Base-by-base conservation (phyloP, 495 filamentous ascomycete genomes). In the Paragyromitra xinjiangensis region DNA sequence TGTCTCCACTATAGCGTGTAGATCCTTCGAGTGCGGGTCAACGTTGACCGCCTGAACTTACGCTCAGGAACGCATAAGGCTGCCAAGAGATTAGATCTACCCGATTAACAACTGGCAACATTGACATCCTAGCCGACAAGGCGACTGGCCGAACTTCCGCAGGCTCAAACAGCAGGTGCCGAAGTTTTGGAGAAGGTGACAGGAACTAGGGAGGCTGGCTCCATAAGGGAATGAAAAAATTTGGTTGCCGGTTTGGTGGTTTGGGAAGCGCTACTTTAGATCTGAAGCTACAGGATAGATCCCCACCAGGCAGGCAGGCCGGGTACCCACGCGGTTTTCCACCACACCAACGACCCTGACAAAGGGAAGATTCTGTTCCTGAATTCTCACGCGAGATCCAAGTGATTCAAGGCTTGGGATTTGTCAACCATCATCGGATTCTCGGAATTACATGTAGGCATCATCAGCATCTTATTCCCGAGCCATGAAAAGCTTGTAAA, bases 41-140 rank as follows among this genome's bases (percentile, higher is more conserved):
- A 53, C 16, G 7, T 53, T 53, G 4, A 56, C 16, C 26, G 40
- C 37, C 19, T 53, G 37, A 2, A 34, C 29, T 34, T 12, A 44
- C 65, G 56, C 65, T 39, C 12, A 37, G 34, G 4, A 29, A 12
- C 7, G 37, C 42, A 64, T 24, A 24, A 19, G 11, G 22, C 34
- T 51, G 69, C 61, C 62, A 77, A 77, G 74, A 73, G 74, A 77
- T 77, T 73, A 66, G 74, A 77, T 73, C 42, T 9, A 64, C 39
- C 59, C 24, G 12, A 59, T 63, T 70, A 26, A 40, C 37, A 40
- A 40, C 37, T 39, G 5, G n/a, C 44, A 6, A 34, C 29, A 29
- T 45, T 26, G 39, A 22, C 16, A 45, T 40, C 39, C n/a, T 42
- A 7, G 26, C 29, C 19, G 56, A 34, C 34, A 62, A 16, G 48